Evolutionary conservation across 2,329 filamentous ascomycete genomes (phyloP), one percentile per base, ranked within the genome.

Genomic region (Elsinoe necatrix): DNA sequence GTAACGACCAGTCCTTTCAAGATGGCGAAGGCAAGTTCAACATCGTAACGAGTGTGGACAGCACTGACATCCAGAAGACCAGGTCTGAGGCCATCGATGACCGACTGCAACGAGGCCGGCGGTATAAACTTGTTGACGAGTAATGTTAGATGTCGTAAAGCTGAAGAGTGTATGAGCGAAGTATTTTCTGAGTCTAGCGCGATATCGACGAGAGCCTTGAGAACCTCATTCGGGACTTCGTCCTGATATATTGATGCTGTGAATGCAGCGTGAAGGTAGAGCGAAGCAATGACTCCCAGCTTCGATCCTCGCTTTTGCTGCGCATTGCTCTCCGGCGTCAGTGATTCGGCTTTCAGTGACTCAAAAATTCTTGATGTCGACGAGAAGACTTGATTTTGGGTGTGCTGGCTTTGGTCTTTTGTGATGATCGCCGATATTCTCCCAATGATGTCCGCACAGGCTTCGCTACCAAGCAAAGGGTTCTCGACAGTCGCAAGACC

Each of bases 1-100:
- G 82, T 77, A 11, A 85, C 71, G 18, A 83, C 68, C 0, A 86
- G 73, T 6, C 80, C 81, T 65, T 84, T 85, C 6, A 79, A 70
- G 37, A 84, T 71, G 63, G 82, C 81, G 66, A 86, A 84, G 43
- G 80, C 72, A 18, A 81, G 74, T 20, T 76, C 75, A 61, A 84
- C 76, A 70, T 71, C 54, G 72, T 67, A 4, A 71, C 65, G 29
- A 66, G 70, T 20, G 1, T 25, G n/a, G 41, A 47, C 39, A 6
- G 39, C 21, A 16, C 2, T 29, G 1, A 56, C 20, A n/a, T 67
- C 63, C n/a, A 71, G 67, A 57, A 76, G 67, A 55, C 68, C 65
- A 6, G 69, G 59, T 14, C 59, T 61, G 6, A 63, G 61, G 18
- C 61, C 60, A 29, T 61, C 39, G 5, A 71, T 57, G 12, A 67